Base-by-base conservation (phyloP, 805 yeast species). In the Saccharomycopsis oosterbeekiorum region DNA sequence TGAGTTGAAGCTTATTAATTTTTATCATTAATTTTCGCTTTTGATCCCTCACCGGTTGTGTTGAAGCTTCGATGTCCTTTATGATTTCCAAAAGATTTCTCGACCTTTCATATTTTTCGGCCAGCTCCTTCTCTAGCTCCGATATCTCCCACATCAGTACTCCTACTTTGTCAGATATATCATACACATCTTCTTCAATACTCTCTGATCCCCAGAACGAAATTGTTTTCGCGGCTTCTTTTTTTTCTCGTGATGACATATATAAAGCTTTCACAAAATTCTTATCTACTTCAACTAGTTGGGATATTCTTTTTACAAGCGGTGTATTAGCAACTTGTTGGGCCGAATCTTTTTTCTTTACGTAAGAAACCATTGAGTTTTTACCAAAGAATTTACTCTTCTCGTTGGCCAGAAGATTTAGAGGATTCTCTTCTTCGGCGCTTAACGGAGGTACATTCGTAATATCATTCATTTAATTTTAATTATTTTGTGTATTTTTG, bases 121-220 rank as follows among this genome's bases (percentile, higher is more conserved):
- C 90, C 82, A 89, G 92, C 76, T 90, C 96, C 78, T 94, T 98
- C 80, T 93, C 98, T 71, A 94, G 84, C 81, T 93, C 98, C 76
- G 97, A 97, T 73, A 94, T 83, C 81, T 93, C 98, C 78, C 86
- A 93, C 71, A 94, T 84, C 67, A 93, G 81, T 60, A 93, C 97
- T 73, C 98, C 98, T 74, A 93, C 83, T 78, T 94, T 92, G 78
- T 93, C 99, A 68, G 98, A 93, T 66, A 93, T 91, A 75, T 93
- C 98, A 65, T 94, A 85, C 61, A 93, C 96, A 71, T 93, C 99
- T 71, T 93, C 98, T 24, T 57, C 63, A 74, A 93, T 98, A 73
- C 92, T 91, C 73, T 88, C 96, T 75, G 89, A 97, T 78, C 99
- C 99, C 99, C 99, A 93, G 68, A 86, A 75, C 41, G 97, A 91